Evolutionary conservation across 2,329 filamentous ascomycete species (phyloP).

Genomic region (Colletotrichum gigasporum): DNA sequence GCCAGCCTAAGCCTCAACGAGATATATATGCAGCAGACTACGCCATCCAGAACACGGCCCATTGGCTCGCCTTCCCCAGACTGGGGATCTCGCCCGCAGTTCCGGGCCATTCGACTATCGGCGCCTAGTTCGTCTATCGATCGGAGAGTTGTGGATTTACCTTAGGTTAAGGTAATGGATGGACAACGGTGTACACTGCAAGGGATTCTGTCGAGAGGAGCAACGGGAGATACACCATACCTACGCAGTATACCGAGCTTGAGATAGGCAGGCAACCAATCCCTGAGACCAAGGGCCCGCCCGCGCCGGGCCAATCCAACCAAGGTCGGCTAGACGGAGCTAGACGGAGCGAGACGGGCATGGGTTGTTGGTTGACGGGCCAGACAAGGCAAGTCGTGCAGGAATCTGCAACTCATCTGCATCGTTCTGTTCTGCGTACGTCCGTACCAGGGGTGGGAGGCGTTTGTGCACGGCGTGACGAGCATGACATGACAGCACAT

Average conservation of each 20-base stretch:
- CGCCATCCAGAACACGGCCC: neutral
- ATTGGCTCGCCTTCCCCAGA: constrained; percentile 23
- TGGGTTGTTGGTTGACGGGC: neutral
- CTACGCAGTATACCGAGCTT: too few species aligned
- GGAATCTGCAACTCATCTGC: constrained; percentile 30
- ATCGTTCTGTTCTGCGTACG: constrained; percentile 22
- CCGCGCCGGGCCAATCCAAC: neutral
- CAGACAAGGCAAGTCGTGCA: constrained; percentile 18
- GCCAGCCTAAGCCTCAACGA: constrained; percentile 9
- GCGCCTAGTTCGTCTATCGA: constrained; percentile 13
- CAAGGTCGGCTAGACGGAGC: too few species aligned
- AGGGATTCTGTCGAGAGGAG: neutral
- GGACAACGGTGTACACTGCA: neutral
- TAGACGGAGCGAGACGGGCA: neutral
- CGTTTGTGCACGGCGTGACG: constrained; percentile 4
- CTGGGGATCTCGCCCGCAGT: constrained; percentile 21
- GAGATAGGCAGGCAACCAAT: neutral
- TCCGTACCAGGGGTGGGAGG: constrained; percentile 19
- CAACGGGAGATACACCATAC: neutral
- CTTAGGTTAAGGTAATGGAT: too few species aligned
- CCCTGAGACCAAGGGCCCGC: neutral
- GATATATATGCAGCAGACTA: constrained; percentile 10
- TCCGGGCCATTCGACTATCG: neutral
- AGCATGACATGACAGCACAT: constrained; percentile 14
- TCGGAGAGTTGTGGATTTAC: constrained; percentile 23